Base-by-base conservation (phyloP, 1,284 basidiomycete species). In the Boletus mariae region DNA sequence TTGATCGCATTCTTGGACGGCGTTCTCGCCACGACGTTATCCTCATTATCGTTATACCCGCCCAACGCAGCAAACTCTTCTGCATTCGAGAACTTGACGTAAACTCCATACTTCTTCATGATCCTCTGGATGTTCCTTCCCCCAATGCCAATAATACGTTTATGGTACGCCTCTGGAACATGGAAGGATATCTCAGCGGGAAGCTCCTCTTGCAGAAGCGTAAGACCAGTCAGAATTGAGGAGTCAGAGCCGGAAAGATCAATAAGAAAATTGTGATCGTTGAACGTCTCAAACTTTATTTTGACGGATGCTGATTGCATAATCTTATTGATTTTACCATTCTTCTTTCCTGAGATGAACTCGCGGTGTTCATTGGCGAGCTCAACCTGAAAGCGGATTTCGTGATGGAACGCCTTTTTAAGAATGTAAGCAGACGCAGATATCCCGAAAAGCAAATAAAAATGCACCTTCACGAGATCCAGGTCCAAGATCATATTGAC, bases 111-210 rank as follows among this genome's bases (percentile, higher is more conserved):
- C 72, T 97, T 95, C 77, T 98, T 98, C 96, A 99, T 99, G 72
- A 99, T 99, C 56, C 94, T 85, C 71, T 99, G 96, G 56, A 99
- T 99, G 73, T 96, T 99, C 67, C 95, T 91, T 31, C 96, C 96
- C 42, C 94, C 96, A 26, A 98, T 96, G 57, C 96, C 96, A 62
- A 99, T 99, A 71, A 99, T 99, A 57, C 97, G 91, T 75, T 99
- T 99, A 77, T 99, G 96, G 71, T 98, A 99, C 47, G 87, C 85
- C 73, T 99, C 96, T 23, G 97, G 96, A 8, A 99, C 94, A 73
- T 98, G 95, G 83, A 99, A 99, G 25, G 94, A 98, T 50, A 98
- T 91, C 72, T 99, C 96, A n/a, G 97, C 95, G 1, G 96, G 96
- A 17, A 99, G 76, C 72, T 99, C 96, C 70, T 98, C 96, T 72